Percentiles rank a stretch among this genome's conserved stretches.
Conservation (phyloP, 495 filamentous ascomycete genomes). For the Penicillium macrosclerotiorum region DNA sequence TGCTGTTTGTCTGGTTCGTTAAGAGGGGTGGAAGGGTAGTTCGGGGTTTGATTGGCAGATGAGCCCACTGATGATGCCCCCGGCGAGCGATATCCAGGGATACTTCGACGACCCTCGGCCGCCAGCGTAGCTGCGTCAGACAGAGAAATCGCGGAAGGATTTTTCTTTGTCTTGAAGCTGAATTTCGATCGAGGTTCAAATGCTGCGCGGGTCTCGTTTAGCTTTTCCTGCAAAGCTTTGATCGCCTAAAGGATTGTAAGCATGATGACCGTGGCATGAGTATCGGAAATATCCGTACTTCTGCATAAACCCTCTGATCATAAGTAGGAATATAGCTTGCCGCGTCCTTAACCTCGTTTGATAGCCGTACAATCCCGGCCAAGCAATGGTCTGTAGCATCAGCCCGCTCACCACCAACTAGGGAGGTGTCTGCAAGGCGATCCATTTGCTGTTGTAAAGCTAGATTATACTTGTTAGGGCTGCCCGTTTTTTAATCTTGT, state of each 20-base stretch:
- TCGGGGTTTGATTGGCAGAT: slow-evolving; percentile 51
- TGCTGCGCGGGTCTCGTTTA: slow-evolving; percentile 55
- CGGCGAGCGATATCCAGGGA: slow-evolving; percentile 43
- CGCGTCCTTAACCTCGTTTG: slow-evolving; percentile 66
- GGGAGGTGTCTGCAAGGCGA: slow-evolving; percentile 47
- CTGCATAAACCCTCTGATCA: slow-evolving; percentile 71
- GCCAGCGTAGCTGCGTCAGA: slow-evolving; percentile 54
- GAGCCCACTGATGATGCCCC: slow-evolving; percentile 48
- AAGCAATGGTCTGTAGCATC: slow-evolving; percentile 68
- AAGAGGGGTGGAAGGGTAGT: slow-evolving; percentile 49
- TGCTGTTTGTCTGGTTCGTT: slow-evolving; percentile 43
- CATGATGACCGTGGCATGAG: not conserved
- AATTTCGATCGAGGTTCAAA: slow-evolving; percentile 68
- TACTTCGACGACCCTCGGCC: slow-evolving; percentile 39
- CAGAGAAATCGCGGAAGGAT: slow-evolving; percentile 54
- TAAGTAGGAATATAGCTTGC: slow-evolving; percentile 69
- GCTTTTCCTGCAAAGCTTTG: slow-evolving; percentile 64
- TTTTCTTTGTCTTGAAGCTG: slow-evolving; percentile 67
- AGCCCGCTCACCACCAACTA: slow-evolving; percentile 56
- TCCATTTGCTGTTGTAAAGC: slow-evolving; percentile 63
- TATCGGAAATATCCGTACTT: slow-evolving; percentile 42
- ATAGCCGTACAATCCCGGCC: slow-evolving; percentile 63
- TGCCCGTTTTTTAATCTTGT: not conserved
- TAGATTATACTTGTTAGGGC: slow-evolving; percentile 19
- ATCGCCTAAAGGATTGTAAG: slow-evolving; percentile 50